Evolutionary conservation across 1,284 basidiomycete genomes (phyloP).

Genomic region (Apiotrichum porosum): DNA sequence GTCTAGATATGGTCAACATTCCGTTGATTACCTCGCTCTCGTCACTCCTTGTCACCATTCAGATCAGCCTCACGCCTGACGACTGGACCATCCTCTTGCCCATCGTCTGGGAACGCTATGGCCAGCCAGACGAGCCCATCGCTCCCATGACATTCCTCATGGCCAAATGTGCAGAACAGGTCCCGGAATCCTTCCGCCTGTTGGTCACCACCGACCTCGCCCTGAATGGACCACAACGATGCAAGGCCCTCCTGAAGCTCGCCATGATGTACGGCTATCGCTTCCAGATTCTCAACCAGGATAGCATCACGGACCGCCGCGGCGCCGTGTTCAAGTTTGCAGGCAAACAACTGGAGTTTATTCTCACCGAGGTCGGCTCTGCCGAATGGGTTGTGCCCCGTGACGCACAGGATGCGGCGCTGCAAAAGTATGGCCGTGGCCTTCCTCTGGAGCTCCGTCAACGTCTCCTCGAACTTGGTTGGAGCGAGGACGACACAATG

Average conservation of each 20-base stretch:
- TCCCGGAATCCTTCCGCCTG: slow-evolving; percentile 14
- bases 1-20: background rate
- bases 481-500: slow-evolving; percentile 36
- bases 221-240: slow-evolving; percentile 7
- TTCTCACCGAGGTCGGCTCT: slow-evolving; percentile 40
- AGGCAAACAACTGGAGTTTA: slow-evolving; percentile 31
- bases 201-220: slow-evolving; percentile 24
- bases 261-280: slow-evolving; percentile 34
- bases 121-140: slow-evolving; percentile 2
- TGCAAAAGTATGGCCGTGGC: slow-evolving; percentile 35
- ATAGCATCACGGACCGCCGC: slow-evolving; percentile 28
- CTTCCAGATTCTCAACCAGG: slow-evolving; percentile 32
- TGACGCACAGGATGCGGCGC: slow-evolving; percentile 36
- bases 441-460: slow-evolving; percentile 40
- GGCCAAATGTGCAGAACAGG: slow-evolving; percentile 38
- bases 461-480: slow-evolving; percentile 41
- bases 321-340: slow-evolving; percentile 37
- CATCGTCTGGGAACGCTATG: slow-evolving; percentile 27
- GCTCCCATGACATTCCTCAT: slow-evolving; percentile 28
- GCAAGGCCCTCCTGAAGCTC: slow-evolving; percentile 25
- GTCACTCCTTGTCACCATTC: slow-evolving; percentile 26
- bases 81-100: slow-evolving; percentile 33
- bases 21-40: slow-evolving; percentile 1
- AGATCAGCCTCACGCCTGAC: slow-evolving; percentile 25
- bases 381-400: slow-evolving; percentile 32